A percentile compares a stretch with the other conserved stretches of the same genome.
These are phyloP conservation scores for Coniosporium apollinis DNA, from an alignment of 495 filamentous ascomycete species.

Conservation along the genomic window DNA sequence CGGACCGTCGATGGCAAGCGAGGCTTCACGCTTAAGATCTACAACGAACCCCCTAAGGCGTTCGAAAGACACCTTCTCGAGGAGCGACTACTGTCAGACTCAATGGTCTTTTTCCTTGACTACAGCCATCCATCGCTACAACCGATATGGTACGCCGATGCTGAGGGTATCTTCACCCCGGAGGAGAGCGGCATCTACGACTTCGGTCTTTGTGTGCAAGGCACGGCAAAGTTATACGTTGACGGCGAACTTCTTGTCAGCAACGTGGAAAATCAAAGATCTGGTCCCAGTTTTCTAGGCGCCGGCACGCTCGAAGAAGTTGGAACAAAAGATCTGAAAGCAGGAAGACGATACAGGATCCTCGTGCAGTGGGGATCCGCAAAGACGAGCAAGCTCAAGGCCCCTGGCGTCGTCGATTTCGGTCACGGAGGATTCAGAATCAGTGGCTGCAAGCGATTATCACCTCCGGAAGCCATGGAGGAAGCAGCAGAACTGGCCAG, in stretches of 20 bases:
- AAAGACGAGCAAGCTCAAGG: conserved; percentile 42
- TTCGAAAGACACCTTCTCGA: conserved; percentile 34
- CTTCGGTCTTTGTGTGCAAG: conserved; percentile 60
- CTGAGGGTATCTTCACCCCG: conserved; percentile 42
- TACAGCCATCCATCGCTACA: conserved; percentile 42
- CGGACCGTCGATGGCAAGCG: conserved; percentile 32
- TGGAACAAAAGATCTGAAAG: conserved; percentile 36
- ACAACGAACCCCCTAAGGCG: conserved; percentile 34
- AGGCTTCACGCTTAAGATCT: conserved; percentile 44
- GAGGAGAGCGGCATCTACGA: conserved; percentile 51
- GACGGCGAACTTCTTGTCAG: conserved; percentile 57
- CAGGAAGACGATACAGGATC: conserved; percentile 43
- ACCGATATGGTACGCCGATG: conserved; percentile 41
- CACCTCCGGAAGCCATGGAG: conserved; percentile 45
- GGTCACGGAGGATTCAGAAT: conserved; percentile 64
- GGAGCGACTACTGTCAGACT: conserved; percentile 34
- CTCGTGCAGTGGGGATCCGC: conserved; percentile 47
- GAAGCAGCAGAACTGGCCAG: conserved; percentile 46
- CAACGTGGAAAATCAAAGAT: conserved; percentile 41
- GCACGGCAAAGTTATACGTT: conserved; percentile 52
- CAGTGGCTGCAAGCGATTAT: conserved; percentile 52
- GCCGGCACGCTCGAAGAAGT: conserved; percentile 44
- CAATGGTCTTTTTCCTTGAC: conserved; percentile 43
- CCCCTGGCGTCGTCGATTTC: conserved; percentile 33
- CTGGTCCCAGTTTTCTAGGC: conserved; percentile 45